phyloP scores from a whole-genome alignment of 306 rosid genomes.

The Betula pendula region DNA sequence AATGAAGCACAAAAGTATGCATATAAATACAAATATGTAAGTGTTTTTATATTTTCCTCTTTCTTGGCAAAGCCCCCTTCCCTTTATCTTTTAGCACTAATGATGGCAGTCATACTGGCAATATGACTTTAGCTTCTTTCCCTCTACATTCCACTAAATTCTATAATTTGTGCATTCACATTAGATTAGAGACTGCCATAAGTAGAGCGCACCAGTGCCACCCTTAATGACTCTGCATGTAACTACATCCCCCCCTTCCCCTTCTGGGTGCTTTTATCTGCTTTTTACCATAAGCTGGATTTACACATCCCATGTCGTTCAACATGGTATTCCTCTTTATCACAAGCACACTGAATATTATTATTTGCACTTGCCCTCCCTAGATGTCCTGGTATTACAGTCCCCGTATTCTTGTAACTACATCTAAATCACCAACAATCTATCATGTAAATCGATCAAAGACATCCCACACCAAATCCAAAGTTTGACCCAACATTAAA shows the following conservation, averaged over 20 bases:
- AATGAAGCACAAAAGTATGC: neutral
- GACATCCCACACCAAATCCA: neutral
- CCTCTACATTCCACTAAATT: neutral
- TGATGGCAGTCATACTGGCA: neutral
- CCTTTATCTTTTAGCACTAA: neutral
- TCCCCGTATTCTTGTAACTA: no score
- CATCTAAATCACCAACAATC: neutral
- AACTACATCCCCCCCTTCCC: no score
- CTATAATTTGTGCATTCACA: neutral
- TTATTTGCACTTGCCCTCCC: no score
- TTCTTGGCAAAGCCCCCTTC: neutral
- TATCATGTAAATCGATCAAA: neutral
- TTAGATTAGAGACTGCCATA: neutral
- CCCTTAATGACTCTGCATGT: neutral
- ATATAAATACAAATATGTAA: neutral
- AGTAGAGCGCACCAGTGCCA: neutral
- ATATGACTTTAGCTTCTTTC: neutral
- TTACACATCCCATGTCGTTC: no score
- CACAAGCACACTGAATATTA: no score
- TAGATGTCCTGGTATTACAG: no score
- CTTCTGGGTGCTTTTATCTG: no score
- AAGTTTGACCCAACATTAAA: neutral
- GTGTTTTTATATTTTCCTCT: neutral
- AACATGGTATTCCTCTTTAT: no score
- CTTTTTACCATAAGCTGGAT: no score